Percentiles rank a stretch among this genome's conserved stretches.
phyloP scores from a whole-genome alignment of 768 basidiomycete genomes.

The Amanita subjunquillea region DNA sequence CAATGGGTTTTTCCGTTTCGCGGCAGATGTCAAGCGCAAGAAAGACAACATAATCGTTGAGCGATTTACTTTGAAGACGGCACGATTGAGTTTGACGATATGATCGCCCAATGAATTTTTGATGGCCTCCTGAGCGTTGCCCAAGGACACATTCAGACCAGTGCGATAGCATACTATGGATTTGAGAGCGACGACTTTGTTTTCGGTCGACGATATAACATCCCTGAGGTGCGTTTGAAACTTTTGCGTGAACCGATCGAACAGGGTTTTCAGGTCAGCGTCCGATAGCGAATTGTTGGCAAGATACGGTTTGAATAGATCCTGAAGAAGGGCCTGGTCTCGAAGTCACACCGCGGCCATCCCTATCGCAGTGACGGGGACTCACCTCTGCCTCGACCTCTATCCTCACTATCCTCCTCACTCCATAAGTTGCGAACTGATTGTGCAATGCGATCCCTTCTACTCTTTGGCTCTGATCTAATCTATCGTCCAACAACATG shows the following conservation, averaged over 20 bases:
- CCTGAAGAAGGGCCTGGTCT: neutral
- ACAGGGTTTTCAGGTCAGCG: slow-evolving; percentile 15
- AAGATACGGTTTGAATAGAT: neutral
- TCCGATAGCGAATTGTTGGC: neutral
- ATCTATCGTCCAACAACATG: slow-evolving; percentile 66
- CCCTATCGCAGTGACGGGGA: neutral
- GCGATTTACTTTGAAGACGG: slow-evolving; percentile 45
- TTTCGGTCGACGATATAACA: slow-evolving; percentile 24
- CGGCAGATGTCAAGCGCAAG: slow-evolving; percentile 44
- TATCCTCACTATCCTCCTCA: slow-evolving; percentile 57
- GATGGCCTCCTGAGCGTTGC: slow-evolving; percentile 15
- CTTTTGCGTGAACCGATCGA: slow-evolving; percentile 22
- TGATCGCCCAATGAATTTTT: slow-evolving; percentile 19
- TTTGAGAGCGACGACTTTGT: slow-evolving; percentile 58
- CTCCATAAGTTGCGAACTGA: slow-evolving; percentile 37
- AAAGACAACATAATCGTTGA: slow-evolving; percentile 63
- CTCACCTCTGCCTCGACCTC: slow-evolving; percentile 65
- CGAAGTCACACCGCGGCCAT: slow-evolving; percentile 1
- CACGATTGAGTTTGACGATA: slow-evolving; percentile 28
- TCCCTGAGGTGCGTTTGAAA: slow-evolving; percentile 26
- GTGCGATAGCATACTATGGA: slow-evolving; percentile 73
- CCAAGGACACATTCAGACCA: slow-evolving; percentile 44
- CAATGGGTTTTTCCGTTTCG: slow-evolving; percentile 48
- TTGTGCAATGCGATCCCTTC: slow-evolving; percentile 56
- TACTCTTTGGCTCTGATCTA: slow-evolving; percentile 36